These are phyloP conservation scores for Nicotiana attenuata DNA, from an alignment of 257 asterid species.

Conservation along the genomic window DNA sequence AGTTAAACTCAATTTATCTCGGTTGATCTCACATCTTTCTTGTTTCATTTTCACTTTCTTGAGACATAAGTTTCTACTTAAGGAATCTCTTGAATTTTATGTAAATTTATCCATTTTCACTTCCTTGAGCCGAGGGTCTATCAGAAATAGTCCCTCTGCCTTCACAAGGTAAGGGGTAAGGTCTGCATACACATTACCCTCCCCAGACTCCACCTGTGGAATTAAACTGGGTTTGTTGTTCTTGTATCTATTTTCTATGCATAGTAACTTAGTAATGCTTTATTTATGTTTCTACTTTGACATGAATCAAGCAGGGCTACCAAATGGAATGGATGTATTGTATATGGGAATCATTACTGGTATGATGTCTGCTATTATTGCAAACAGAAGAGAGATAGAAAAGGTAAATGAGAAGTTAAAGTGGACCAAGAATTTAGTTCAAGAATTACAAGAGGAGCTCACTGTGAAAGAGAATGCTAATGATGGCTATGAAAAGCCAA, in stretches of 20 bases:
- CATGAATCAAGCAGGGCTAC: slow-evolving; percentile 26
- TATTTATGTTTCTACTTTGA: not conserved
- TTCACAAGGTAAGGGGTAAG: too few relatives aligned
- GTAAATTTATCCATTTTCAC: not conserved
- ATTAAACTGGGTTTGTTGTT: too few relatives aligned
- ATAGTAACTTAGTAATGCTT: not conserved
- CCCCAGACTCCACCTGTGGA: too few relatives aligned
- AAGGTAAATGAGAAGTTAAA: slow-evolving; percentile 42
- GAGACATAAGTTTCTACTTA: not conserved
- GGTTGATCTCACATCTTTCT: not conserved
- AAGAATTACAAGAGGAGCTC: slow-evolving; percentile 63
- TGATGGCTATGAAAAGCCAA: slow-evolving; percentile 24
- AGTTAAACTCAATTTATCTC: not conserved
- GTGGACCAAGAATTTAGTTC: slow-evolving; percentile 44
- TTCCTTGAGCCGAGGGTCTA: too few relatives aligned
- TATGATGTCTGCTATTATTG: slow-evolving; percentile 32
- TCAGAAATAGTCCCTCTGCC: too few relatives aligned
- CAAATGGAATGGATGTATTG: slow-evolving; percentile 38
- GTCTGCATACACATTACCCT: too few relatives aligned
- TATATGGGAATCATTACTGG: slow-evolving; percentile 56
- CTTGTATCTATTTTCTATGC: too few relatives aligned
- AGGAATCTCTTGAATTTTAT: not conserved
- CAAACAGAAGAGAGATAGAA: slow-evolving; percentile 40
- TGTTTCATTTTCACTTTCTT: not conserved
- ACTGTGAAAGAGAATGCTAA: slow-evolving; percentile 44